phyloP scores from a whole-genome alignment of 768 basidiomycete genomes.

The Mycena leptocephala region DNA sequence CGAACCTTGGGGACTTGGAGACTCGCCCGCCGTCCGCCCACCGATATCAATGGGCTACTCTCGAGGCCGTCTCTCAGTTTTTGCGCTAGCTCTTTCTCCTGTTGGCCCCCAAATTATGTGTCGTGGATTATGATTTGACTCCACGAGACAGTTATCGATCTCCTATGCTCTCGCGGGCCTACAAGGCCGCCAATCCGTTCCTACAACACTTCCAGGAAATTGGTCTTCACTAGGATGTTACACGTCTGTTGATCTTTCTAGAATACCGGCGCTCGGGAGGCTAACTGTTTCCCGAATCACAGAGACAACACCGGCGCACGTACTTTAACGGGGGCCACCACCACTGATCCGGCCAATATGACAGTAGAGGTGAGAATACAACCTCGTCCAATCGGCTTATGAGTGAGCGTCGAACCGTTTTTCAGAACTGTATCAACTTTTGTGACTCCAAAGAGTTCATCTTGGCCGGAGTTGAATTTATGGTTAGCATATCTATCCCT shows the following conservation, averaged over 20 bases:
- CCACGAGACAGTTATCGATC: neutral
- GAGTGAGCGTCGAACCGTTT: neutral
- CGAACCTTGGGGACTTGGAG: neutral
- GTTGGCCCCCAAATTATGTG: neutral
- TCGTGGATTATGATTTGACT: neutral
- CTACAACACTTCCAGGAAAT: conserved; percentile 63
- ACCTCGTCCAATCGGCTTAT: neutral
- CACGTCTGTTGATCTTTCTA: conserved; percentile 57
- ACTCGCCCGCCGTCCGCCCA: too few species aligned
- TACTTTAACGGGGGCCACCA: conserved; percentile 68
- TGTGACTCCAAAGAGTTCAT: conserved; percentile 64
- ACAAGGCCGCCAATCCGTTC: conserved; percentile 59
- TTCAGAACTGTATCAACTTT: conserved; percentile 58
- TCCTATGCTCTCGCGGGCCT: neutral
- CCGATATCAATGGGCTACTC: neutral
- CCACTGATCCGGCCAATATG: conserved; percentile 67
- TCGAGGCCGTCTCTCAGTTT: neutral
- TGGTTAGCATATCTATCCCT: conserved; percentile 38
- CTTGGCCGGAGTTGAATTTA: conserved; percentile 83
- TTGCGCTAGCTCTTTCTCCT: neutral
- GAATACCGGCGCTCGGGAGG: too few species aligned
- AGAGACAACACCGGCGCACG: conserved; percentile 75
- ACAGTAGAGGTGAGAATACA: conserved; percentile 60
- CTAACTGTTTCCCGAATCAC: conserved; percentile 1
- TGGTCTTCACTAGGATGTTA: conserved; percentile 78